Conservation (phyloP, 2,329 filamentous ascomycete genomes). For the Colletotrichum sp. region DNA sequence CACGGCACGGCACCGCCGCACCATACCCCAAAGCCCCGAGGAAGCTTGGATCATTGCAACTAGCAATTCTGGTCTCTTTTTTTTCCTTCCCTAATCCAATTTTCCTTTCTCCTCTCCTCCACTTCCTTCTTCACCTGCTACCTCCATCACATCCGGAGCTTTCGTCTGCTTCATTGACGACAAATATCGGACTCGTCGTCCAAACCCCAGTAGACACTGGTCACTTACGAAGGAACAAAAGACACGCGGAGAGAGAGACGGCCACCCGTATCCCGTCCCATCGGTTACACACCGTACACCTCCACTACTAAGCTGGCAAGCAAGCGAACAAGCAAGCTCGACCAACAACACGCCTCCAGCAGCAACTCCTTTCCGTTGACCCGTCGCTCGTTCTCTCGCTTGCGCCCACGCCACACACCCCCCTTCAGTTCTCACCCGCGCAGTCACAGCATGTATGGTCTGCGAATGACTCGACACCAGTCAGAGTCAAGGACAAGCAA, state of each 20-base stretch:
- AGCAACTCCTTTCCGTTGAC: not conserved
- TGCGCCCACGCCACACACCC: slow-evolving; percentile 6
- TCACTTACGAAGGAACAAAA: not conserved
- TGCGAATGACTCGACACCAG: slow-evolving; percentile 19
- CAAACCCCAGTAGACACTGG: not conserved
- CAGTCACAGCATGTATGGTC: slow-evolving; percentile 18
- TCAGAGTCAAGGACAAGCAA: slow-evolving; percentile 16
- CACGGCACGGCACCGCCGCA: not conserved
- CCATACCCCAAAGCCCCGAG: slow-evolving; percentile 14
- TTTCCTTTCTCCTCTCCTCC: not conserved
- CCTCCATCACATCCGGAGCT: not conserved
- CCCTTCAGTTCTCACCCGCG: not conserved
- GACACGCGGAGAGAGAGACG: not conserved
- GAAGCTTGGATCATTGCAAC: slow-evolving; percentile 19
- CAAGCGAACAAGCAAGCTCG: not conserved
- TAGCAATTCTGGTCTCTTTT: slow-evolving; percentile 9
- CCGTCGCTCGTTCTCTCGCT: not conserved
- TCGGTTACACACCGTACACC: not conserved
- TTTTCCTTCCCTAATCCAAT: not conserved
- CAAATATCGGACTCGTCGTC: not conserved
- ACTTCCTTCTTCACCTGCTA: not conserved
- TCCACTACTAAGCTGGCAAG: not conserved
- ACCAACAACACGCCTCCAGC: not conserved
- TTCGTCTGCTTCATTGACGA: not conserved
- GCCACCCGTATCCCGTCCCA: not conserved